Base-by-base conservation (phyloP, 2,329 filamentous ascomycete genomes). In the Arachnopeziza araneosa region DNA sequence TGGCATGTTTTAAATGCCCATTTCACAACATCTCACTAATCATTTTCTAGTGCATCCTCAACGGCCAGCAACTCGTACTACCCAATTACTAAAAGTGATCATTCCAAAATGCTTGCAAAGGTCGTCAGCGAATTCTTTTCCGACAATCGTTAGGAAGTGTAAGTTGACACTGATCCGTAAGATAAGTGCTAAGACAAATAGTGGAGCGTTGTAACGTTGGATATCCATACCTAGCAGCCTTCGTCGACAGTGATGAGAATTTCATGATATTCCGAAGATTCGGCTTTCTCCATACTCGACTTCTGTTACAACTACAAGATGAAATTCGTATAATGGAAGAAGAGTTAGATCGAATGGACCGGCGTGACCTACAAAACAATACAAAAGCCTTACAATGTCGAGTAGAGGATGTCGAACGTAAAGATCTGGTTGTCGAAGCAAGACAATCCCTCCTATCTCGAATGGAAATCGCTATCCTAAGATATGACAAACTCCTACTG, bases 201-300 rank as follows among this genome's bases (percentile, higher is more conserved):
- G 62, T 64, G 10, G 56, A 61, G 19, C 49, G 60, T n/a, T 57
- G 59, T n/a, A 64, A 70, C 0, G 36, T 55, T 10, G 75, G 76
- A 0, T 77, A 76, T 58, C 74, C 75, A 1, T 69, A 66, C n/a
- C 59, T 78, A 0, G 73, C 74, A 3, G 66, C 71, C 1, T 77
- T 78, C 57, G 66, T 75, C 0, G 73, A 77, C 58, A 77, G 75
- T 60, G 73, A 76, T 59, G 73, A 76, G 7, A 69, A 71, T 24
- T 78, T 77, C 58, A 74, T 73, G 66, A 58, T 78, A 1, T 78
- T 75, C 60, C 70, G 76, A 5, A 67, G 75, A 1, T 79, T 78
- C 52, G 75, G 75, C 1, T 75, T 71, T 50, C 63, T 78, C 0
- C 75, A 77, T 52, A 66, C 74, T 0, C 69, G 77, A 1, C 54